phyloP scores from a whole-genome alignment of 2,329 filamentous ascomycete genomes.

The Oidium heveae region DNA sequence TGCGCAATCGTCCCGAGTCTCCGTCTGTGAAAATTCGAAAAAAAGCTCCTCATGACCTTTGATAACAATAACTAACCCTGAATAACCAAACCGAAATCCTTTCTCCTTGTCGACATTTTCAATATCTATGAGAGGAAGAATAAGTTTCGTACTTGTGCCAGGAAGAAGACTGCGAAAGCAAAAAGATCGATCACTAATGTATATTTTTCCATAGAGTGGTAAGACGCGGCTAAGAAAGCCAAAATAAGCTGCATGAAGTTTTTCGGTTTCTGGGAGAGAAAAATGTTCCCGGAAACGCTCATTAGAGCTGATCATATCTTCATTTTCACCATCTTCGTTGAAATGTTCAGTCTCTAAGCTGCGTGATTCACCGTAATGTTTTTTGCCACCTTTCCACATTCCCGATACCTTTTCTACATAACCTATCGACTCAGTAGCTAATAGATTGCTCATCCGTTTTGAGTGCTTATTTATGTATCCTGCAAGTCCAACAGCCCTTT shows the following conservation, averaged over 20 bases:
- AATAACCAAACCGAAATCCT: conserved; percentile 77
- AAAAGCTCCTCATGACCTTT: conserved; percentile 87
- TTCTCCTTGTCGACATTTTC: conserved; percentile 90
- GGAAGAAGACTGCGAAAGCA: conserved; percentile 84
- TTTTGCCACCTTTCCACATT: conserved; percentile 82
- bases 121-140: conserved; percentile 72
- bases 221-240: conserved; percentile 76
- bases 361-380: conserved; percentile 51
- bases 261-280: conserved; percentile 61
- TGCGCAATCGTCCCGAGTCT: conserved; percentile 68
- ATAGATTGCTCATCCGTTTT: conserved; percentile 53
- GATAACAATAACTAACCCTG: conserved; percentile 78
- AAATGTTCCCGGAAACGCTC: conserved; percentile 81
- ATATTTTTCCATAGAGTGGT: conserved; percentile 88
- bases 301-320: conserved; percentile 37
- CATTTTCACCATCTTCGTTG: conserved; percentile 30
- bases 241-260: conserved; percentile 71
- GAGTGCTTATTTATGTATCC: conserved; percentile 59
- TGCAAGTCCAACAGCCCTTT: conserved; percentile 60
- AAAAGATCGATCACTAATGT: conserved; percentile 66
- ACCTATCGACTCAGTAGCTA: conserved; percentile 81
- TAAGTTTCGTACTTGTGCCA: conserved; percentile 75
- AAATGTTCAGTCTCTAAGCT: conserved; percentile 28
- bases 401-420: conserved; percentile 93
- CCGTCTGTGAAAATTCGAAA: conserved; percentile 65